Conservation (phyloP, 176 grass and related monocot species). For the Themeda triandra region DNA sequence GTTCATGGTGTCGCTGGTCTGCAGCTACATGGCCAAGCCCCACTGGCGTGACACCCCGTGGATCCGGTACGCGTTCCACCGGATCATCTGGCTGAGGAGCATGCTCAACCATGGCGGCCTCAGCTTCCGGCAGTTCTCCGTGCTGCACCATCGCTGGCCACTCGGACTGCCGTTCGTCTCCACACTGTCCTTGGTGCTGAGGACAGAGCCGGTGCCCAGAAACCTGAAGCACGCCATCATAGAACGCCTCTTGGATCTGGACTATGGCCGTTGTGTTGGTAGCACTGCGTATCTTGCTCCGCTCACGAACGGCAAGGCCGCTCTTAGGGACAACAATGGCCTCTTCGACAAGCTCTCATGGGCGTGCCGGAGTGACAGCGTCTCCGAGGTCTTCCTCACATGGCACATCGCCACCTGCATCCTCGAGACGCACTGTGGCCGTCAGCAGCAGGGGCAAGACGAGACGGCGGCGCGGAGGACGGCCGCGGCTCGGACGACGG, state of each 20-base stretch:
- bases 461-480: not conserved
- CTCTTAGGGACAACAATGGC: not conserved
- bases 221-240: not conserved
- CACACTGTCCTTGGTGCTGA: not conserved
- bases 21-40: not conserved
- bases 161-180: not conserved
- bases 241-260: not conserved
- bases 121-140: not conserved
- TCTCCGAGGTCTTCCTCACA: constrained; percentile 3
- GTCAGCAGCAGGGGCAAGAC: too few species aligned
- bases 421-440: not conserved
- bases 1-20: constrained; percentile 4
- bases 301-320: not conserved
- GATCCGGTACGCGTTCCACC: not conserved
- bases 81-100: not conserved
- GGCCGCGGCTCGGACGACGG: not conserved
- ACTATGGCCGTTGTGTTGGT: not conserved
- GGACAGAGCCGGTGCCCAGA: not conserved
- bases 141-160: not conserved
- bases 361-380: not conserved
- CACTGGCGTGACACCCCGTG: not conserved
- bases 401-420: constrained; percentile 7
- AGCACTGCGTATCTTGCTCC: too few species aligned
- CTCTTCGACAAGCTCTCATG: not conserved
- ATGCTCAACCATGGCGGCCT: not conserved